Evolutionary conservation across 495 filamentous ascomycete genomes (phyloP).

Genomic region (Penicillium mononematosum): DNA sequence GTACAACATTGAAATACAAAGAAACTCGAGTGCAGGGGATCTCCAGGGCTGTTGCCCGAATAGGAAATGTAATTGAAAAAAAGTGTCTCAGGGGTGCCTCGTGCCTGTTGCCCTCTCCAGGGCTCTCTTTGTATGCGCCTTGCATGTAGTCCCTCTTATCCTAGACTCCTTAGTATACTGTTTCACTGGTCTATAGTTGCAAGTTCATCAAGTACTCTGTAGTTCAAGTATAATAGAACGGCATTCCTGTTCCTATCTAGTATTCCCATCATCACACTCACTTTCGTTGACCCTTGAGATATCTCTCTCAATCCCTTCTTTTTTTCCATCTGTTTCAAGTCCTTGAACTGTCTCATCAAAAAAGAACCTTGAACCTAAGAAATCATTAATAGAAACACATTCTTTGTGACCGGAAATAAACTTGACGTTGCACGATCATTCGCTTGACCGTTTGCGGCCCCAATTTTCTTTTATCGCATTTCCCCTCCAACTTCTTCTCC

Average conservation of each 20-base stretch:
- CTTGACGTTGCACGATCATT: conserved; percentile 23
- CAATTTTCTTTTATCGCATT: conserved; percentile 28
- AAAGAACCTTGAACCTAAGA: not conserved
- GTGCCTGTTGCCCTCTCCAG: conserved; percentile 8
- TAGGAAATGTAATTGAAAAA: conserved; percentile 25
- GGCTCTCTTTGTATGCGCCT: conserved; percentile 4
- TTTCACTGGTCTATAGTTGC: conserved; percentile 23
- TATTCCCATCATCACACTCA: conserved; percentile 6
- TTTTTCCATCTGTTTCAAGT: not conserved
- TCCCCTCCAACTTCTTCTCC: conserved; percentile 27
- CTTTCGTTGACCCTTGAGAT: conserved; percentile 13
- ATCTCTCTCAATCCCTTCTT: conserved; percentile 3
- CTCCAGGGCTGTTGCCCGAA: conserved; percentile 3
- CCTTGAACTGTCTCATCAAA: not conserved
- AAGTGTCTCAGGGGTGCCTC: conserved; percentile 27
- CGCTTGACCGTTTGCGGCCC: conserved; percentile 35
- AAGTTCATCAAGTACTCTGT: not conserved
- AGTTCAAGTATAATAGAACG: conserved; percentile 18
- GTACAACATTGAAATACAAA: not conserved
- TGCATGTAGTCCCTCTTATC: conserved; percentile 17
- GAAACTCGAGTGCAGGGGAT: not conserved
- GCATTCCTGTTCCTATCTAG: conserved; percentile 3
- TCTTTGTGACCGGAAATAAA: conserved; percentile 10
- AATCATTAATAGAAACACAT: conserved; percentile 1
- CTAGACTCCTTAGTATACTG: conserved; percentile 13